Conservation (phyloP, 169 alveolate genomes). For the Plasmodium inui region DNA sequence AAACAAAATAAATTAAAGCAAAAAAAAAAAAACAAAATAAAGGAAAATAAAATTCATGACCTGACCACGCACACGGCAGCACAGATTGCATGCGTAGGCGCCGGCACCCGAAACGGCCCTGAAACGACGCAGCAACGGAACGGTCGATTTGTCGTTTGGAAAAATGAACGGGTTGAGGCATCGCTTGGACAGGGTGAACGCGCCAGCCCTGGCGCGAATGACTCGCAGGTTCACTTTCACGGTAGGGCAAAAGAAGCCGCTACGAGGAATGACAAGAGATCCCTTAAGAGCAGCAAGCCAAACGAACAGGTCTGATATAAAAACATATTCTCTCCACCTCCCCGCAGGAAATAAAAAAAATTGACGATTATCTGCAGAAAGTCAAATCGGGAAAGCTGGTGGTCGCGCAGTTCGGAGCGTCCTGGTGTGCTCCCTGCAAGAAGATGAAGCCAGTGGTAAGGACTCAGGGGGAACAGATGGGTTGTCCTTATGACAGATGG, state of each 20-base stretch:
- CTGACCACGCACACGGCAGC: neutral
- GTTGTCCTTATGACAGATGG: conserved; percentile 43
- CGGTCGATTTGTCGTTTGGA: neutral
- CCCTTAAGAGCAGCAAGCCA: neutral
- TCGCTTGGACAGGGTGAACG: neutral
- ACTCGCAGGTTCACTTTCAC: neutral
- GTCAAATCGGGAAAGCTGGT: conserved; percentile 75
- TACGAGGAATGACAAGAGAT: neutral
- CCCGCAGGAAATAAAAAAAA: conserved; percentile 70
- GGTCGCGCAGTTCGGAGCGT: conserved; percentile 85
- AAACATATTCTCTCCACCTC: neutral
- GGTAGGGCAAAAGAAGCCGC: neutral
- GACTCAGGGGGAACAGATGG: conserved; percentile 2
- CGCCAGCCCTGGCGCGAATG: neutral
- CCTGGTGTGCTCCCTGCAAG: conserved; percentile 89
- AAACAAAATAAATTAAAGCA: neutral
- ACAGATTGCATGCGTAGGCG: neutral
- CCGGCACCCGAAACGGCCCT: neutral
- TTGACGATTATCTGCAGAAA: conserved; percentile 80
- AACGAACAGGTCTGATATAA: neutral
- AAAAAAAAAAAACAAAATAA: neutral
- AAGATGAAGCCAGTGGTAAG: conserved; percentile 82
- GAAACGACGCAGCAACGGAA: neutral
- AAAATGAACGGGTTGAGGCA: neutral
- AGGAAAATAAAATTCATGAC: neutral